phyloP scores from a whole-genome alignment of 2,329 filamentous ascomycete genomes.

The Rhynchosporium secalis region DNA sequence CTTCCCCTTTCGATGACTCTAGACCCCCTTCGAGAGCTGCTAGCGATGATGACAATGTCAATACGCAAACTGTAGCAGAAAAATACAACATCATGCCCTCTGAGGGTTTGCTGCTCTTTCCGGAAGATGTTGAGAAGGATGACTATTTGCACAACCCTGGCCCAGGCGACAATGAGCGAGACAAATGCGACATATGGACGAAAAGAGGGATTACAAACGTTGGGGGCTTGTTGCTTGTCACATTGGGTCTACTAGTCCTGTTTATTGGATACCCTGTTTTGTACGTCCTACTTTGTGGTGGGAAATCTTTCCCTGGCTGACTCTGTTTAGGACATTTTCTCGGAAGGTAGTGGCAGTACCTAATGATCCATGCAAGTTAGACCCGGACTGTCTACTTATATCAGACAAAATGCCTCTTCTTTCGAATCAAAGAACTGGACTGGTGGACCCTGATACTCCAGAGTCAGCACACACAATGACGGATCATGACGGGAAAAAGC shows the following conservation, averaged over 20 bases:
- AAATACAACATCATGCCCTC: constrained; percentile 73
- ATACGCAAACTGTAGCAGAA: constrained; percentile 71
- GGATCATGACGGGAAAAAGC: constrained; percentile 57
- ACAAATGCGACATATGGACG: constrained; percentile 65
- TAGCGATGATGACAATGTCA: constrained; percentile 64
- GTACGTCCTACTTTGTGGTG: constrained; percentile 48
- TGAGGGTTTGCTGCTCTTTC: constrained; percentile 65
- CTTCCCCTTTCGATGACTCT: constrained; percentile 42
- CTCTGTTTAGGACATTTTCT: constrained; percentile 54
- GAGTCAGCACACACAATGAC: constrained; percentile 55
- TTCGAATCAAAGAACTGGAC: constrained; percentile 57
- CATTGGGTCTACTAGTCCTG: constrained; percentile 59
- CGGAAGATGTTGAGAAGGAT: constrained; percentile 72
- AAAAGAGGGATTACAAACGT: constrained; percentile 64
- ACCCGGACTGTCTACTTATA: constrained; percentile 45
- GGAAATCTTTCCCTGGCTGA: constrained; percentile 29
- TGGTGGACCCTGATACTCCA: constrained; percentile 70
- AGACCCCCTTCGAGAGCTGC: constrained; percentile 43
- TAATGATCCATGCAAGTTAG: constrained; percentile 38
- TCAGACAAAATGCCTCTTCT: constrained; percentile 47
- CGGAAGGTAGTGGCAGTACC: constrained; percentile 40
- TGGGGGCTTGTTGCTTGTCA: constrained; percentile 60
- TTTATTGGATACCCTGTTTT: constrained; percentile 71
- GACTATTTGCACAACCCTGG: constrained; percentile 72
- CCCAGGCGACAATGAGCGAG: constrained; percentile 59